Percentiles rank a stretch among this genome's conserved stretches.
These are phyloP conservation scores for Hibiscus mutabilis DNA, from an alignment of 345 rosid species.

Conservation along the genomic window DNA sequence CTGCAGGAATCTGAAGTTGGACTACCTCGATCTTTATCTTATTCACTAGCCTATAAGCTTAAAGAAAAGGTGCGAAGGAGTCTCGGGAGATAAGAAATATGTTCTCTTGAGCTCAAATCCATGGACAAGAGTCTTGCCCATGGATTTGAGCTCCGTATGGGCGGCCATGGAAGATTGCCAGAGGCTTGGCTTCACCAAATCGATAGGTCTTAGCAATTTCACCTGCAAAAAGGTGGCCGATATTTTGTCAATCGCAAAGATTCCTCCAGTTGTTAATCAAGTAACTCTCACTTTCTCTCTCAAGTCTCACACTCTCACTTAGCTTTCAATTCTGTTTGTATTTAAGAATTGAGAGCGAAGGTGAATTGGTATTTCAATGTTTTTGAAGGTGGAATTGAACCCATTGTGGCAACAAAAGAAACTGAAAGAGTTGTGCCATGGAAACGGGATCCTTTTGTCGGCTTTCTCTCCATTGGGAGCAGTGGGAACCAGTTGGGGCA, in stretches of 20 bases:
- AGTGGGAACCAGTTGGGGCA: conserved; percentile 55
- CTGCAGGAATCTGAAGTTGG: background rate
- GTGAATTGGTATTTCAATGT: background rate
- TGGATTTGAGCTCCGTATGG: background rate
- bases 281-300: background rate
- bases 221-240: background rate
- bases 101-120: too few relatives aligned
- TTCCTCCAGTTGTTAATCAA: background rate
- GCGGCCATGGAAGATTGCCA: background rate
- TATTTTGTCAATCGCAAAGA: background rate
- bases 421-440: background rate
- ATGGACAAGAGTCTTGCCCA: conserved; percentile 7
- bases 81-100: background rate
- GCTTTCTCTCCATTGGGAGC: conserved; percentile 69
- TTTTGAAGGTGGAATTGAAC: background rate
- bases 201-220: background rate
- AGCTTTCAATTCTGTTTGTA: too few relatives aligned
- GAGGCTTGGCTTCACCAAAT: background rate
- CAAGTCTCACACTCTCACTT: background rate
- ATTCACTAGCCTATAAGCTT: background rate
- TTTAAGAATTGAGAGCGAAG: background rate
- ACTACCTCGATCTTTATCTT: background rate
- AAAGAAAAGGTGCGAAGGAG: too few relatives aligned
- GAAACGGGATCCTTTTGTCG: conserved; percentile 16
- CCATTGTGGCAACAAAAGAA: background rate